phyloP scores from a whole-genome alignment of 164 flowering plant genomes.

The Cinnamomum micranthum region DNA sequence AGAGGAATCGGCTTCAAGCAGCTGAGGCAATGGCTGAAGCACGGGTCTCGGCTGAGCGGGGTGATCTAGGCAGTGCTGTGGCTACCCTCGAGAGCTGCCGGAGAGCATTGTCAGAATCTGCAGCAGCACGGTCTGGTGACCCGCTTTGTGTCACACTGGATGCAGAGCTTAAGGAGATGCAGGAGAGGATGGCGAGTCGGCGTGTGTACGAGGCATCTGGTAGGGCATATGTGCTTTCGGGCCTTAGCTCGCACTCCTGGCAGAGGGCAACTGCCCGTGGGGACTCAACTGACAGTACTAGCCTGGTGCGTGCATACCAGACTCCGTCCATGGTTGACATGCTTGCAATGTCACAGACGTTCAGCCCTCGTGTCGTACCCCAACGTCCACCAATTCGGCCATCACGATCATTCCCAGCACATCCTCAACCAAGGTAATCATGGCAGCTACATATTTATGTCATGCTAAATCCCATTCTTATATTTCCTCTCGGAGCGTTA shows the following conservation, averaged over 20 bases:
- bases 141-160: conserved; percentile 53
- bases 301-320: conserved; percentile 69
- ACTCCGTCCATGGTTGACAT: conserved; percentile 89
- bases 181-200: conserved; percentile 81
- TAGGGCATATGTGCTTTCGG: conserved; percentile 87
- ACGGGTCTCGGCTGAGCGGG: conserved; percentile 61
- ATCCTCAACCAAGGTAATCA: conserved; percentile 48
- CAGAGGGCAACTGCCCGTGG: conserved; percentile 97
- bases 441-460: not conserved
- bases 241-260: conserved; percentile 97
- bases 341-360: conserved; percentile 82
- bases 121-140: conserved; percentile 56
- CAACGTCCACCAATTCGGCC: conserved; percentile 33
- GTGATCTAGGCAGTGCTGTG: conserved; percentile 66
- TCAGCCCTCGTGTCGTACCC: conserved; percentile 27
- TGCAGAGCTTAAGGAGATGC: conserved; percentile 85
- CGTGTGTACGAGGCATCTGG: conserved; percentile 77
- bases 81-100: conserved; percentile 52
- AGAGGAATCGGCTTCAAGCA: conserved; percentile 65
- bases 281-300: conserved; percentile 59
- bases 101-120: conserved; percentile 42
- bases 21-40: conserved; percentile 88
- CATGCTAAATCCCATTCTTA: conserved; percentile 12
- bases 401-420: conserved; percentile 38
- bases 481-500: not conserved